Conservation (phyloP, 2,329 filamentous ascomycete species). For the Aurifilum marmelostoma region DNA sequence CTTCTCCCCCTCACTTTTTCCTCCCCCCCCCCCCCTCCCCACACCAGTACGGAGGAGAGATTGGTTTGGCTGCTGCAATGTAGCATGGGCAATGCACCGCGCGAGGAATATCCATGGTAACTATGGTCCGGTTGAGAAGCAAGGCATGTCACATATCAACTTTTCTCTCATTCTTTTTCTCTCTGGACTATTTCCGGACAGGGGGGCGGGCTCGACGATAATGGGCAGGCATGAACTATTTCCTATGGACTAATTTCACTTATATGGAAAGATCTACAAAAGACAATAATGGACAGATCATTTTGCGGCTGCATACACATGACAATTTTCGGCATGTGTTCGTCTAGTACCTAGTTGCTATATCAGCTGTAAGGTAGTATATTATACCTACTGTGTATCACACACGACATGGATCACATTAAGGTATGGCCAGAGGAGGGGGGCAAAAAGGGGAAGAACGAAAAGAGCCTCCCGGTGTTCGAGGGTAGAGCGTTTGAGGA, state of each 20-base stretch:
- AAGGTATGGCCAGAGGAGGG: neutral
- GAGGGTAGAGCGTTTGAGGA: neutral
- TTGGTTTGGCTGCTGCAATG: neutral
- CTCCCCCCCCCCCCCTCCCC: no score
- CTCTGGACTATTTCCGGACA: neutral
- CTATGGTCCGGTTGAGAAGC: neutral
- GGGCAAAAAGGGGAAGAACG: neutral
- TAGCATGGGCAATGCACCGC: neutral
- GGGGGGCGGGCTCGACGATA: neutral
- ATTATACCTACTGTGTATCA: neutral
- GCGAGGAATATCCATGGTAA: neutral
- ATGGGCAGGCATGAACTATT: neutral
- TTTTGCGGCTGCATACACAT: constrained; percentile 6
- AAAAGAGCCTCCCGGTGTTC: neutral
- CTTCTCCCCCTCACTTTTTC: no score
- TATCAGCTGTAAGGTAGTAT: neutral
- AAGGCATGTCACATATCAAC: neutral
- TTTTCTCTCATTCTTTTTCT: neutral
- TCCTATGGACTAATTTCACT: neutral
- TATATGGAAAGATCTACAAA: neutral
- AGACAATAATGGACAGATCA: neutral
- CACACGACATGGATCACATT: neutral
- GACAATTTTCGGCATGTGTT: neutral
- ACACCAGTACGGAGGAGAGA: neutral
- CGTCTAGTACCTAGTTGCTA: neutral